A percentile compares a stretch with the other conserved stretches of the same genome.
These are phyloP conservation scores for Pochonia chlamydosporia DNA, from an alignment of 2,329 filamentous ascomycete genomes.

Conservation along the genomic window DNA sequence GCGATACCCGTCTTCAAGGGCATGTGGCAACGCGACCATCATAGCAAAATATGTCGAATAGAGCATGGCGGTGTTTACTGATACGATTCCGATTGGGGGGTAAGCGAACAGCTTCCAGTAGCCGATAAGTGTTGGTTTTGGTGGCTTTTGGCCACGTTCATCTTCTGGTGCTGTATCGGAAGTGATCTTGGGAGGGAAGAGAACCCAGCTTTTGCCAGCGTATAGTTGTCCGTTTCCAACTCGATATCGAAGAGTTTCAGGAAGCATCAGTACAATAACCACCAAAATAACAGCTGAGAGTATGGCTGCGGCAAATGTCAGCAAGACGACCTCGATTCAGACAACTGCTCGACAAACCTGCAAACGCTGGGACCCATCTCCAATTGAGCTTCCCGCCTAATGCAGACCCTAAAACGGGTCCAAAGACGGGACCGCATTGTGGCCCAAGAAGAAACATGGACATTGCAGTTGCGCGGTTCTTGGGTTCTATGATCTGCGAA, in stretches of 20 bases:
- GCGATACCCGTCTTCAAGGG: constrained; percentile 24
- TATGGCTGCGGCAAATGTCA: constrained; percentile 16
- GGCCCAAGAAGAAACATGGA: constrained; percentile 37
- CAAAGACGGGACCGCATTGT: constrained; percentile 37
- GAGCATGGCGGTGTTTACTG: constrained; percentile 26
- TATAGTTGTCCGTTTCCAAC: constrained; percentile 35
- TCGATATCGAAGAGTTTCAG: constrained; percentile 37
- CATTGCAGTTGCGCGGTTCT: constrained; percentile 32
- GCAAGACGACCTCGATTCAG: too few species aligned
- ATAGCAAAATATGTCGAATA: constrained; percentile 28
- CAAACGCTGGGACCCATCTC: constrained; percentile 39
- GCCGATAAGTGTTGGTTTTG: constrained; percentile 20
- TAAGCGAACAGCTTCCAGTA: constrained; percentile 25
- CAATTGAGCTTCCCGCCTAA: constrained; percentile 28
- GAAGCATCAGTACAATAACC: constrained; percentile 29
- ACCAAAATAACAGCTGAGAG: constrained; percentile 23
- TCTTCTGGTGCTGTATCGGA: constrained; percentile 17
- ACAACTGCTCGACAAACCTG: constrained; percentile 15
- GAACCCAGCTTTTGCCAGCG: constrained; percentile 11
- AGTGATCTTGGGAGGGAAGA: constrained; percentile 16
- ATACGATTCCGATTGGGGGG: constrained; percentile 26
- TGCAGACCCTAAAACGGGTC: constrained; percentile 35
- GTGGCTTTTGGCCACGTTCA: constrained; percentile 20
- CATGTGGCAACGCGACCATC: constrained; percentile 21
- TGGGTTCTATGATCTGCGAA: constrained; percentile 24